Base-by-base conservation (phyloP, 768 basidiomycete species). In the Xerocomellus intermedius region DNA sequence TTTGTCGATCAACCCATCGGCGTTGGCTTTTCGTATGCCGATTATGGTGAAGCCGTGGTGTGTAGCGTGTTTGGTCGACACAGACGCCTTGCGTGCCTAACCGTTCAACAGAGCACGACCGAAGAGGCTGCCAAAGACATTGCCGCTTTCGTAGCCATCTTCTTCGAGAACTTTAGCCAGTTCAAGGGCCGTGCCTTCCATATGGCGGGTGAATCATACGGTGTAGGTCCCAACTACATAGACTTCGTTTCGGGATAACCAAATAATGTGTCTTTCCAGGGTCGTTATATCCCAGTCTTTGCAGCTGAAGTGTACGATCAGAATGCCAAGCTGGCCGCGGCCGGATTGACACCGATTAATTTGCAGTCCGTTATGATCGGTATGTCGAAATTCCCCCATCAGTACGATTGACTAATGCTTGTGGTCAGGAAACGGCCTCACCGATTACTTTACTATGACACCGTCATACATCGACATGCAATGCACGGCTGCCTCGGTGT, bases 101-200 rank as follows among this genome's bases (percentile, higher is more conserved):
- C 9, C 17, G 17, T 0, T 37, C 17, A 30, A 24, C 41, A 86
- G 84, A 75, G 78, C 45, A 86, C 80, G 3, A 82, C 86, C 0
- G 81, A 85, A 63, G 83, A 86, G 42, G 87, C 85, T 4, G 85
- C 86, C 0, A 76, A 79, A 48, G 87, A 90, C 59, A 82, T 90
- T 5, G 85, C 86, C 0, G 81, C 83, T 0, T 90, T 90, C 59
- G 75, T 89, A 0, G 73, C 80, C 4, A 82, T 90, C 50, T 89
- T 89, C 71, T 89, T 89, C 45, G 86, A 89, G 60, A 78, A 84
- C 54, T 91, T 91, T 65, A 76, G 69, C 52, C 75, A 85, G 61
- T 89, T 89, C 74, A 83, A 86, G 59, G 86, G 85, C 2, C 73
- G 87, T 17, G 58, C 63, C 21, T 84, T 86, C 68, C 84, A 87